These are phyloP conservation scores for Kazachstania viticola DNA, from an alignment of 805 yeast genomes.

Conservation along the genomic window DNA sequence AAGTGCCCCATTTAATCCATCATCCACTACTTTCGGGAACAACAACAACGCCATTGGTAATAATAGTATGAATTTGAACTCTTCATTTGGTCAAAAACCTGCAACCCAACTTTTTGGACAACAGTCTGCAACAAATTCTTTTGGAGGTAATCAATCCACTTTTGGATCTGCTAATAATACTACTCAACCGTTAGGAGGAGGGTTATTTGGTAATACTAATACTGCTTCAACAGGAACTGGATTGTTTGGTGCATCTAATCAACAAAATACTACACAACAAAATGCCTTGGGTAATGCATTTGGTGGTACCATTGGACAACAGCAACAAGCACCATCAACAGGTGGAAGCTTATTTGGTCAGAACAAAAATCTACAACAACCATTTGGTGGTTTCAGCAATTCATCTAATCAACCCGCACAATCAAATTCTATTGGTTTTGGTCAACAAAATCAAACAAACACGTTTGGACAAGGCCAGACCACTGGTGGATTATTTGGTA, in stretches of 20 bases:
- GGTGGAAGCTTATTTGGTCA: conserved; percentile 20
- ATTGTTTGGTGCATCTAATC: conserved; percentile 22
- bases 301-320: conserved; percentile 11
- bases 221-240: conserved; percentile 25
- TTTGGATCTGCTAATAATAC: conserved; percentile 10
- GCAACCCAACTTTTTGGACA: conserved; percentile 26
- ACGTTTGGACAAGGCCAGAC: conserved; percentile 15
- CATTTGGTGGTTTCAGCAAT: conserved; percentile 5
- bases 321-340: conserved; percentile 14
- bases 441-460: conserved; percentile 29
- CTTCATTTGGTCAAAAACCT: conserved; percentile 29
- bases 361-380: conserved; percentile 3
- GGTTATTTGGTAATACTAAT: conserved; percentile 24
- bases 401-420: conserved; percentile 6
- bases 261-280: conserved; percentile 24
- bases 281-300: not conserved
- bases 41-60: conserved; percentile 2
- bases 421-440: conserved; percentile 8
- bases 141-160: conserved; percentile 5
- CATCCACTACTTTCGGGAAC: conserved; percentile 13
- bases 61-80: conserved; percentile 1
- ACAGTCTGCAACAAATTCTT: conserved; percentile 2
- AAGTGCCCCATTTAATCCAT: not conserved
- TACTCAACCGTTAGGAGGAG: conserved; percentile 2
- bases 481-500: conserved; percentile 37